phyloP scores from a whole-genome alignment of 306 rosid genomes.

The Gleditsia sinensis region DNA sequence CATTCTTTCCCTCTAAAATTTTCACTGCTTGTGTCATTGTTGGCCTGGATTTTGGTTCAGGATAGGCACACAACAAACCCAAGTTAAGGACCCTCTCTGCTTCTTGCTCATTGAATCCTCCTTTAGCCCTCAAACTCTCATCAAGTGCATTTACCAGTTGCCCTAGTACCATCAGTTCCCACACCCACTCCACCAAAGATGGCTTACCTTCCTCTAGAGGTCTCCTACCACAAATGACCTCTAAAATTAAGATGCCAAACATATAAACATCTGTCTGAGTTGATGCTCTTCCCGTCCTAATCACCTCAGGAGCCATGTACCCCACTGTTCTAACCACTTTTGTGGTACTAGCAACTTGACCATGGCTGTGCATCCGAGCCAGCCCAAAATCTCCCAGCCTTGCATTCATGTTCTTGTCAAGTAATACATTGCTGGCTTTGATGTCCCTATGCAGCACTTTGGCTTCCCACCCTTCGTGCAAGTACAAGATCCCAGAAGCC shows the following conservation, averaged over 20 bases:
- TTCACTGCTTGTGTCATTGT: constrained; percentile 74
- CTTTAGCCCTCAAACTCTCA: constrained; percentile 49
- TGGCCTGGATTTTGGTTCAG: constrained; percentile 71
- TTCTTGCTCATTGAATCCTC: constrained; percentile 51
- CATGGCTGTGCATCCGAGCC: constrained; percentile 69
- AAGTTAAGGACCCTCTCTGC: constrained; percentile 61
- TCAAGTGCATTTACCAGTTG: constrained; percentile 55
- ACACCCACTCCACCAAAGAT: constrained; percentile 62
- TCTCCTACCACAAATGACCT: constrained; percentile 85
- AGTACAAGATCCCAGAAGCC: constrained; percentile 65
- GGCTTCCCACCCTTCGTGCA: constrained; percentile 93
- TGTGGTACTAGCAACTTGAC: constrained; percentile 66
- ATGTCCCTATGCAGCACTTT: constrained; percentile 84
- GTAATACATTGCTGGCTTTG: constrained; percentile 82
- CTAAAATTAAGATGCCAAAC: constrained; percentile 76
- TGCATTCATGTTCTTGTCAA: constrained; percentile 84
- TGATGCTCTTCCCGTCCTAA: constrained; percentile 69
- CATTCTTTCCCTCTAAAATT: constrained; percentile 63
- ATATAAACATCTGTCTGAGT: constrained; percentile 71
- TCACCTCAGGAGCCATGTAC: constrained; percentile 78
- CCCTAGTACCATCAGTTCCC: constrained; percentile 58
- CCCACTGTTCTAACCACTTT: constrained; percentile 81
- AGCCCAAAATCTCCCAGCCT: constrained; percentile 83
- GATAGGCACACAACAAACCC: constrained; percentile 80
- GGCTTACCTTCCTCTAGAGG: constrained; percentile 77